Base-by-base conservation (phyloP, 345 rosid species). In the Bruguiera sexangula region DNA sequence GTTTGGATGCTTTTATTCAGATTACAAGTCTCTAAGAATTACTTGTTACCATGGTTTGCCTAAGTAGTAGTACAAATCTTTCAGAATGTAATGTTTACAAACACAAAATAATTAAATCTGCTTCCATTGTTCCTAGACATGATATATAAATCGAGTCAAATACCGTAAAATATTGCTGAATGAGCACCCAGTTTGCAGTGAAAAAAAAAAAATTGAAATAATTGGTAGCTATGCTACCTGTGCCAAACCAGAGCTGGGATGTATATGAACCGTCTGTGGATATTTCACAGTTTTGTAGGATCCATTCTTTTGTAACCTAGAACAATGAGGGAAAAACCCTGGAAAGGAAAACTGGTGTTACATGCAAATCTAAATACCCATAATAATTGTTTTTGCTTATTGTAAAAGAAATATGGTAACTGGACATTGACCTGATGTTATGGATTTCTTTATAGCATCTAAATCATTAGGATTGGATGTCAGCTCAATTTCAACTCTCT, bases 241-340 rank as follows among this genome's bases (percentile, higher is more conserved):
- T 60, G 98, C 76, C 83, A 95, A 83, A 66, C 98, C 99, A 11
- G 99, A 92, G 75, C 86, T 92, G 54, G 99, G 99, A 81, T 95
- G 97, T 79, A 95, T 81, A 75, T 88, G 82, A 71, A 95, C 99
- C 39, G 96, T 92, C 80, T 90, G 99, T 2, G 92, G 88, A 82
- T 92, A 89, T 80, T 95, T 95, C 75, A 95, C 96, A 1, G 98
- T 95, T 72, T 83, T 71, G 73, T 92, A 95, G 36, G 96, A 85
- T 74, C 99, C 99, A 84, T 78, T 88, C 81, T 90, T 95, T 80
- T 95, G 98, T 69, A 95, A 76, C 85, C 81, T 86, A 32, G 96
- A 96, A 8, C 96, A 89, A 77, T 90, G 90, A 22, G 96, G 96
- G 63, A 92, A 95, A 78, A 85, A 92, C 1, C 99, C 98, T 94